Conservation (phyloP, 768 basidiomycete species). For the Macrolepiota dolichaula region DNA sequence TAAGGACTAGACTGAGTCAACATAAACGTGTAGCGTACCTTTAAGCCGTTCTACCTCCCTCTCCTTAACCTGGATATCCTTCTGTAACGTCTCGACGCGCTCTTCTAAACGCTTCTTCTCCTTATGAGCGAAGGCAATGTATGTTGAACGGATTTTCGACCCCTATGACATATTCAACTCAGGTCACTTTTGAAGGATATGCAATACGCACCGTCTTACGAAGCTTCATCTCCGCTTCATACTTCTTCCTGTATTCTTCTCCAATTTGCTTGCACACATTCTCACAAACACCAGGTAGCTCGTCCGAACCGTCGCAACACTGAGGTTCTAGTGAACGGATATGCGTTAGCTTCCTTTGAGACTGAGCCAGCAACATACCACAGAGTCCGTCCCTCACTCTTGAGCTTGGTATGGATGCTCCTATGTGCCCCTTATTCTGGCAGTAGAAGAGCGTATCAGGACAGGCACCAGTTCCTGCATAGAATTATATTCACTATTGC, state of each 20-base stretch:
- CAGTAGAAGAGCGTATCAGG: conserved; percentile 78
- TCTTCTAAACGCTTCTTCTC: conserved; percentile 84
- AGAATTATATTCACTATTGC: neutral
- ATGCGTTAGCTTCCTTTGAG: conserved; percentile 4
- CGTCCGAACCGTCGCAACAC: conserved; percentile 97
- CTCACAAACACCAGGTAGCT: conserved; percentile 73
- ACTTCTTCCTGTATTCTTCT: conserved; percentile 59
- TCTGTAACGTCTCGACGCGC: conserved; percentile 46
- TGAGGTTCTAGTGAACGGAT: conserved; percentile 58
- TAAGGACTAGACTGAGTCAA: neutral
- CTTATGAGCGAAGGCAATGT: conserved; percentile 82
- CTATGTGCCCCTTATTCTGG: conserved; percentile 84
- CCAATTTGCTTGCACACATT: conserved; percentile 79
- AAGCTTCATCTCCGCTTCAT: conserved; percentile 73
- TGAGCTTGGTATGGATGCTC: conserved; percentile 71
- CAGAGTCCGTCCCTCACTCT: conserved; percentile 92
- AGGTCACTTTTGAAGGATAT: neutral
- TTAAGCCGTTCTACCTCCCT: conserved; percentile 70
- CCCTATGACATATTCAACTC: conserved; percentile 46
- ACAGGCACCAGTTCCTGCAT: conserved; percentile 81
- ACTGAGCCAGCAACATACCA: conserved; percentile 47
- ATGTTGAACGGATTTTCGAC: conserved; percentile 85
- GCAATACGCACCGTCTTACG: conserved; percentile 64
- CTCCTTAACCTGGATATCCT: conserved; percentile 61
- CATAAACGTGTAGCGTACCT: conserved; percentile 39